These are phyloP conservation scores for Tilletia indica DNA, from an alignment of 1,284 basidiomycete species.

Conservation along the genomic window DNA sequence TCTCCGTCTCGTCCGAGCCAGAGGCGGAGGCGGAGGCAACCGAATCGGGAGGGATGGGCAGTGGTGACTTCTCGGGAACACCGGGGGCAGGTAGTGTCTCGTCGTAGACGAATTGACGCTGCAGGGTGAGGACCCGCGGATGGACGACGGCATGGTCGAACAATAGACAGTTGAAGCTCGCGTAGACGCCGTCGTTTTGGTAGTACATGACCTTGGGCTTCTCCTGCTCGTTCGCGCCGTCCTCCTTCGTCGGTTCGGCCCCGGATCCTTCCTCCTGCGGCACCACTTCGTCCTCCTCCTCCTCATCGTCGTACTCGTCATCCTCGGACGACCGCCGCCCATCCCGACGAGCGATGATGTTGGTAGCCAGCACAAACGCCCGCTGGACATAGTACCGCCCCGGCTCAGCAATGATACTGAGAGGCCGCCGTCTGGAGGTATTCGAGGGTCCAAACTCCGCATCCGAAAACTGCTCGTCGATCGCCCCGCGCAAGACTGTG, in stretches of 20 bases:
- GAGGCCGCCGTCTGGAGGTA: slow-evolving; percentile 36
- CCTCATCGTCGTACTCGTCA: slow-evolving; percentile 15
- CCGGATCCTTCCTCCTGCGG: slow-evolving; percentile 77
- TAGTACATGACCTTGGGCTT: slow-evolving; percentile 55
- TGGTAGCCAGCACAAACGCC: slow-evolving; percentile 88
- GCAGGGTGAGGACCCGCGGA: slow-evolving; percentile 71
- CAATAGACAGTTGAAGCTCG: slow-evolving; percentile 94
- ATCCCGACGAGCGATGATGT: slow-evolving; percentile 77
- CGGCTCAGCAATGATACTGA: slow-evolving; percentile 92
- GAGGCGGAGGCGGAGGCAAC: not conserved
- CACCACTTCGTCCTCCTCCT: slow-evolving; percentile 23
- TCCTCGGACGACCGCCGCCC: slow-evolving; percentile 34
- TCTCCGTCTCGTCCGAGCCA: not conserved
- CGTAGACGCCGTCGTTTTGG: slow-evolving; percentile 65
- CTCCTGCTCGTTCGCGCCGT: not conserved
- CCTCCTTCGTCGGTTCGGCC: slow-evolving; percentile 61
- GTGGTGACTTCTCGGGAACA: slow-evolving; percentile 17
- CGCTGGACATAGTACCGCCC: slow-evolving; percentile 89
- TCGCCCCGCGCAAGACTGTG: slow-evolving; percentile 68
- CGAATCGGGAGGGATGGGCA: slow-evolving; percentile 15
- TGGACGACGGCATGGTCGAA: slow-evolving; percentile 87
- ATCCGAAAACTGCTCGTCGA: slow-evolving; percentile 82
- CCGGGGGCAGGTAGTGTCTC: slow-evolving; percentile 46
- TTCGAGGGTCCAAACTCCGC: slow-evolving; percentile 37
- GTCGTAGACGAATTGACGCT: slow-evolving; percentile 53